Conservation (phyloP, 768 basidiomycete species). For the Trametes cinnabarina region DNA sequence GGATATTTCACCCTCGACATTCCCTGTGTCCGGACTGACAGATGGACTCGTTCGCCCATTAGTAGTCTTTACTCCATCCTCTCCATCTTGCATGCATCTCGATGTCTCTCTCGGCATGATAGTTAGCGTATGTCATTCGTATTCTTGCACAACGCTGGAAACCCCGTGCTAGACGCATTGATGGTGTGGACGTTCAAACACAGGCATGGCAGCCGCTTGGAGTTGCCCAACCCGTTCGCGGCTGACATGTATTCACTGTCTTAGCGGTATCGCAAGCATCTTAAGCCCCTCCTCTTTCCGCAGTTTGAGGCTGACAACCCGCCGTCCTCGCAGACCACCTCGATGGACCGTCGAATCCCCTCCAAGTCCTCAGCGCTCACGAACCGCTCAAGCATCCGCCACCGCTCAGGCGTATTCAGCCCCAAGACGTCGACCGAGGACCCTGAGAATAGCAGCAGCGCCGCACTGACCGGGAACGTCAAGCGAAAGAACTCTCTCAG, state of each 20-base stretch:
- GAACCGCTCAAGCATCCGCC: constrained; percentile 18
- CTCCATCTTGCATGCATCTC: constrained; percentile 14
- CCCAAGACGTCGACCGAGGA: not conserved
- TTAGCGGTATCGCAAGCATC: not conserved
- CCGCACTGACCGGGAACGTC: not conserved
- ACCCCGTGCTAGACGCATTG: not conserved
- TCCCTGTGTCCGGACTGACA: constrained; percentile 8
- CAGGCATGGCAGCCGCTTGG: not conserved
- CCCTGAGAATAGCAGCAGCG: too few relatives aligned
- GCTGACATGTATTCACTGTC: not conserved
- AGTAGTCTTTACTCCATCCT: not conserved
- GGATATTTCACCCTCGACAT: not conserved
- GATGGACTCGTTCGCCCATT: constrained; percentile 20
- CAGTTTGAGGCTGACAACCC: constrained; percentile 7
- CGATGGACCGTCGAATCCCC: constrained; percentile 22
- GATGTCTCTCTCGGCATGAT: constrained; percentile 2
- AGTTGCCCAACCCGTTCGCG: not conserved
- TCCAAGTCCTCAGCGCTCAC: constrained; percentile 19
- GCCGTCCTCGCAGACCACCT: not conserved
- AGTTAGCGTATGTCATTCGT: constrained; percentile 19
- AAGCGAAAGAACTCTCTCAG: constrained; percentile 4
- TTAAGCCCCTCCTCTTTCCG: not conserved
- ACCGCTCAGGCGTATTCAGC: constrained; percentile 26
- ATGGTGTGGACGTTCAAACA: not conserved
- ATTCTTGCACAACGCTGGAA: not conserved